A percentile compares a stretch with the other conserved stretches of the same genome.
Evolutionary conservation across 2,329 filamentous ascomycete species (phyloP).

Genomic region (Fusarium ramigenum): DNA sequence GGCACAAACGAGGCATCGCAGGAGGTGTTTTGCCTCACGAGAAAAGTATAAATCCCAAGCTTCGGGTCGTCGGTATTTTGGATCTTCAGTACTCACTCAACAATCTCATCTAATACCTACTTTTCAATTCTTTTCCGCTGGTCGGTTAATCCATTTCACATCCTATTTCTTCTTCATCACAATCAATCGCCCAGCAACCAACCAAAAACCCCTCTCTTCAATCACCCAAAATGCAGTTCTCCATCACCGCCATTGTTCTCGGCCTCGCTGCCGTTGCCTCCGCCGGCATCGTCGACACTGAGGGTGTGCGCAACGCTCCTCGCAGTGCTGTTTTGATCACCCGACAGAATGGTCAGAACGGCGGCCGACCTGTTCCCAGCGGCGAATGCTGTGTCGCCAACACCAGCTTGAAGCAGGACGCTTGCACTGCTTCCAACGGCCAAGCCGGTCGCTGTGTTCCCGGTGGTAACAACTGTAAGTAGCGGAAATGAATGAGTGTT

Average conservation of each 20-base stretch:
- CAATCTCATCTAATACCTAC: background rate
- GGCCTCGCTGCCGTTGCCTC: conserved; percentile 11
- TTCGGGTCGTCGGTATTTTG: background rate
- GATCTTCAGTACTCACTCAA: conserved; percentile 12
- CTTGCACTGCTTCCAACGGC: background rate
- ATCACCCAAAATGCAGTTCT: conserved; percentile 14
- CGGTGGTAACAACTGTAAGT: conserved; percentile 18
- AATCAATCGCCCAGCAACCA: background rate
- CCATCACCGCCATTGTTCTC: conserved; percentile 9
- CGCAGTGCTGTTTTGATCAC: background rate
- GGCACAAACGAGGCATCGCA: background rate
- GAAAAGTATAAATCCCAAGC: conserved; percentile 10
- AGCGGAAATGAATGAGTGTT: too few relatives aligned
- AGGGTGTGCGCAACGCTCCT: conserved; percentile 8
- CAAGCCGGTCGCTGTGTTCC: conserved; percentile 6
- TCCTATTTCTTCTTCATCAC: background rate
- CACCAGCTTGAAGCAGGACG: conserved; percentile 16
- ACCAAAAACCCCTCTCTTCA: background rate
- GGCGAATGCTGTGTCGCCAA: conserved; percentile 14
- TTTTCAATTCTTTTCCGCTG: conserved; percentile 20
- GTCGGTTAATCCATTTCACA: conserved; percentile 12
- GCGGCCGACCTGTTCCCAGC: conserved; percentile 7
- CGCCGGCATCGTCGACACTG: conserved; percentile 4
- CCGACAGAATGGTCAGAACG: conserved; percentile 2
- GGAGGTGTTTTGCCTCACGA: background rate